These are phyloP conservation scores for Magnaporthiopsis incrustans DNA, from an alignment of 2,329 filamentous ascomycete genomes.

Conservation along the genomic window DNA sequence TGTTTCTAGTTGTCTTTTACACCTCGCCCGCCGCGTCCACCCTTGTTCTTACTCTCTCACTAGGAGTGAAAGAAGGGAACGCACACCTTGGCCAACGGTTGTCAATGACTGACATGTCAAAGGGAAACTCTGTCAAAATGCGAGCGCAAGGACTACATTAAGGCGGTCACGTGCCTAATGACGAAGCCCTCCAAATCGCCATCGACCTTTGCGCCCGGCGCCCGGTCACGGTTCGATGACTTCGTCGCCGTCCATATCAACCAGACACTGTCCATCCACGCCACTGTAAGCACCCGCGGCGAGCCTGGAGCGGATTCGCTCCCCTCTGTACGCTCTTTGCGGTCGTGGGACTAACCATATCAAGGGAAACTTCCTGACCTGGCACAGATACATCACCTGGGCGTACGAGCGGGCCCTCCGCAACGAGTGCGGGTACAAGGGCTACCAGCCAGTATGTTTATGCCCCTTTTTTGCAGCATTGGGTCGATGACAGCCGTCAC, in stretches of 20 bases:
- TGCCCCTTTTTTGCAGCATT: slow-evolving; percentile 6
- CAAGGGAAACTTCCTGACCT: slow-evolving; percentile 14
- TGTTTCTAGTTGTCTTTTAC: neutral
- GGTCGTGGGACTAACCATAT: neutral
- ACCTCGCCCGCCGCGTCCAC: neutral
- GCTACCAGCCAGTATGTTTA: slow-evolving; percentile 18
- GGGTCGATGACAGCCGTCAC: too few relatives aligned
- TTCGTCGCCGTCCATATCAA: slow-evolving; percentile 31
- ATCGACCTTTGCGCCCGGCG: slow-evolving; percentile 18
- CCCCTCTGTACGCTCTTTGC: slow-evolving; percentile 7
- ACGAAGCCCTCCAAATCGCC: slow-evolving; percentile 15
- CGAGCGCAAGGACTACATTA: slow-evolving; percentile 19
- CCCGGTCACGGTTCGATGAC: slow-evolving; percentile 23
- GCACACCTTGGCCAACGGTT: neutral
- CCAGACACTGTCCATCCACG: slow-evolving; percentile 22
- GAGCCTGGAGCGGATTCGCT: slow-evolving; percentile 12
- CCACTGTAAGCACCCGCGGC: slow-evolving; percentile 20
- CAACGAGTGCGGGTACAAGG: slow-evolving; percentile 26
- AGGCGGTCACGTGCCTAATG: slow-evolving; percentile 20
- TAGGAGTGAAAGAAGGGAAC: neutral
- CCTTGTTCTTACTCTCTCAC: neutral
- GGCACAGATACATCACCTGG: slow-evolving; percentile 24
- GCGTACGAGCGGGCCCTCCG: slow-evolving; percentile 24
- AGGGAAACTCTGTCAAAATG: slow-evolving; percentile 18
- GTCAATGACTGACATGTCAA: neutral